phyloP scores from a whole-genome alignment of 305 asterid genomes.

The Fraxinus dipetala region DNA sequence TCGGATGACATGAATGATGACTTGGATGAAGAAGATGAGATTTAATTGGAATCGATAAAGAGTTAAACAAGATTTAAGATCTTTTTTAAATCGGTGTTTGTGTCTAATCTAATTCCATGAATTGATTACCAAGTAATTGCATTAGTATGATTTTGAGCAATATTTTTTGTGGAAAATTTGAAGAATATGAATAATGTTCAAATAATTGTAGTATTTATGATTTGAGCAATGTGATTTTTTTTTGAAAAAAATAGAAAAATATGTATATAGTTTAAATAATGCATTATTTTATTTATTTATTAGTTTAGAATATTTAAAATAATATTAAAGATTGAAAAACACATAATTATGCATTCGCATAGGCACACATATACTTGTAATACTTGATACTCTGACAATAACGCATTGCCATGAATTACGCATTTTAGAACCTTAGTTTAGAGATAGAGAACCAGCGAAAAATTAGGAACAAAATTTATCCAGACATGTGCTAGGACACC shows the following conservation, averaged over 20 bases:
- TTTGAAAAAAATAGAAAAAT: neutral
- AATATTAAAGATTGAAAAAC: neutral
- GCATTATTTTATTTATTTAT: neutral
- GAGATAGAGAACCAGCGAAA: neutral
- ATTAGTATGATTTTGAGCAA: neutral
- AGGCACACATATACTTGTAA: neutral
- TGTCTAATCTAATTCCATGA: neutral
- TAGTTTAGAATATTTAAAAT: neutral
- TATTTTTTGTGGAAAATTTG: neutral
- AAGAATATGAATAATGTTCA: neutral
- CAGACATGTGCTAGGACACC: neutral
- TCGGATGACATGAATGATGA: neutral
- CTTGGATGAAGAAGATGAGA: neutral
- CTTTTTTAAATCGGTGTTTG: neutral
- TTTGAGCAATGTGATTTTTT: no score
- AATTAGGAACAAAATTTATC: slow-evolving; percentile 16
- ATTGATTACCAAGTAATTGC: neutral
- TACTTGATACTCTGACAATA: neutral
- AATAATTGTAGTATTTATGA: neutral
- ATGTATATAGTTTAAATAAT: neutral
- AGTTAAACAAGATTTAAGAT: neutral
- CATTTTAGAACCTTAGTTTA: neutral
- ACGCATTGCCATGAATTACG: neutral
- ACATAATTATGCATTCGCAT: neutral
- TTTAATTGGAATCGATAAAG: neutral